phyloP scores from a whole-genome alignment of 805 yeast genomes.

The Lipomyces chichibuensis region DNA sequence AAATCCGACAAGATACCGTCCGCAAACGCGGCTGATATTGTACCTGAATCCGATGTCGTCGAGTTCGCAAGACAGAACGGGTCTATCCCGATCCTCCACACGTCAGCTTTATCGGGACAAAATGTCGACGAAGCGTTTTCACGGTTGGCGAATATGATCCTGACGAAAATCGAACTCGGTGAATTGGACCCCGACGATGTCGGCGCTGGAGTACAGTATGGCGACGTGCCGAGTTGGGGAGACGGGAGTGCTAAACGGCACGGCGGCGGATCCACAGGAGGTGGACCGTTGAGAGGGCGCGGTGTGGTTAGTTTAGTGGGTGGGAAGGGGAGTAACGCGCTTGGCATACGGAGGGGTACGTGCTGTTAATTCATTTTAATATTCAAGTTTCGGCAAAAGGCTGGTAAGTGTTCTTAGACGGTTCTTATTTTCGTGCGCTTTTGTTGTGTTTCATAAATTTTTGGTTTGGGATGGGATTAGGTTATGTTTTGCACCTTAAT shows the following conservation, averaged over 20 bases:
- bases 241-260: slow-evolving; percentile 20
- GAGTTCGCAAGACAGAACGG: slow-evolving; percentile 45
- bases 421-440: background rate
- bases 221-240: slow-evolving; percentile 50
- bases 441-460: background rate
- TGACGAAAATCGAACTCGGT: slow-evolving; percentile 55
- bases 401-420: background rate
- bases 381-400: too few relatives aligned
- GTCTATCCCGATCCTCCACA: slow-evolving; percentile 46
- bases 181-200: slow-evolving; percentile 53
- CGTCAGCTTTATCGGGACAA: slow-evolving; percentile 51
- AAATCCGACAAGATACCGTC: slow-evolving; percentile 66
- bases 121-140: slow-evolving; percentile 50
- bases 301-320: slow-evolving; percentile 36
- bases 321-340: slow-evolving; percentile 36
- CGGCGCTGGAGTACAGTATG: slow-evolving; percentile 56
- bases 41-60: slow-evolving; percentile 45
- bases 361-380: slow-evolving; percentile 22
- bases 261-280: slow-evolving; percentile 7
- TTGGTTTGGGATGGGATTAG: background rate
- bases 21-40: slow-evolving; percentile 46
- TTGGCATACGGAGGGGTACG: slow-evolving; percentile 31
- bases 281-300: slow-evolving; percentile 14
- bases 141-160: slow-evolving; percentile 47
- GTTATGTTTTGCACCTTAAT: background rate